These are phyloP conservation scores for Psilocybe cyanescens DNA, from an alignment of 768 basidiomycete species.

Conservation along the genomic window DNA sequence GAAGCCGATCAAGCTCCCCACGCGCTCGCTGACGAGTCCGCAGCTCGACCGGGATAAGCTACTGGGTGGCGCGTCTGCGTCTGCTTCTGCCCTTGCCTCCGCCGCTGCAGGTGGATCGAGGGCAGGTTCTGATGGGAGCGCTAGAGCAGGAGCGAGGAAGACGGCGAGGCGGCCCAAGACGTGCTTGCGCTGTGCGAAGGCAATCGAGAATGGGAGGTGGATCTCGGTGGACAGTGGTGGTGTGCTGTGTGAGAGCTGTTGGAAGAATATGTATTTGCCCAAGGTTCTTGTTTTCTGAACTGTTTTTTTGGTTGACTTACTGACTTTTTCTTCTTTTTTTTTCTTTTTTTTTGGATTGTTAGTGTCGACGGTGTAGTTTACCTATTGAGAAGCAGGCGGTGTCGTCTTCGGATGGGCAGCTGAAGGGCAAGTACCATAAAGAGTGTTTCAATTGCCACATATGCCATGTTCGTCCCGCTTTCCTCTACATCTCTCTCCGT, in stretches of 20 bases:
- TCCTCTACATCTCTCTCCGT: slow-evolving; percentile 7
- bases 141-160: slow-evolving; percentile 12
- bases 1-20: slow-evolving; percentile 56
- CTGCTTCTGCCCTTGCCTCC: neutral
- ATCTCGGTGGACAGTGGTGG: slow-evolving; percentile 75
- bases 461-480: slow-evolving; percentile 64
- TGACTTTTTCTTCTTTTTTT: slow-evolving; percentile 2
- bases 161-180: slow-evolving; percentile 40
- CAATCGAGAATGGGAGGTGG: slow-evolving; percentile 83
- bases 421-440: slow-evolving; percentile 94
- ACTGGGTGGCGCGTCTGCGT: slow-evolving; percentile 8
- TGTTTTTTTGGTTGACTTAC: slow-evolving; percentile 2
- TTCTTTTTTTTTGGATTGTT: neutral
- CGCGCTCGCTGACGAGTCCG: slow-evolving; percentile 51
- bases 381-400: slow-evolving; percentile 93
- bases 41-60: slow-evolving; percentile 25
- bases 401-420: slow-evolving; percentile 88
- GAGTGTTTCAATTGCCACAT: slow-evolving; percentile 88
- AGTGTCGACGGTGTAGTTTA: slow-evolving; percentile 87
- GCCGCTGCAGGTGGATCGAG: neutral
- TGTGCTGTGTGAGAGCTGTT: slow-evolving; percentile 87
- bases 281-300: slow-evolving; percentile 55
- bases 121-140: neutral
- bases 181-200: slow-evolving; percentile 72
- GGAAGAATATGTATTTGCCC: slow-evolving; percentile 96